Evolutionary conservation across 208 protist species (phyloP).

Genomic region (Trypanosomatidae sp.): DNA sequence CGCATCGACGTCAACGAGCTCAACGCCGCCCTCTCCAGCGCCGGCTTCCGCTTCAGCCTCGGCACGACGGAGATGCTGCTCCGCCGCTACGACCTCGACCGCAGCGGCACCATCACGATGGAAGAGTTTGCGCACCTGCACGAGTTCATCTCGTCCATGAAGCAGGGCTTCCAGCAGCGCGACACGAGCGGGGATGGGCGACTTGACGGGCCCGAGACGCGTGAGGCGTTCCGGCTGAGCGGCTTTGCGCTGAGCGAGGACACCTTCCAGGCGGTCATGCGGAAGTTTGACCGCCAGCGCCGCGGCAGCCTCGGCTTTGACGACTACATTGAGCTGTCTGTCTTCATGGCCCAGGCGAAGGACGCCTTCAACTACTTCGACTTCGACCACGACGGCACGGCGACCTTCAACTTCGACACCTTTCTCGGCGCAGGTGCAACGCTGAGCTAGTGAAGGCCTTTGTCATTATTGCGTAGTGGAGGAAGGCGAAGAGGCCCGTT

Average conservation of each 20-base stretch:
- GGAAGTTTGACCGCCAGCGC: conserved; percentile 77
- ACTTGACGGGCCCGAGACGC: conserved; percentile 69
- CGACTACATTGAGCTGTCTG: conserved; percentile 88
- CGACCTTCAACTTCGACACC: conserved; percentile 78
- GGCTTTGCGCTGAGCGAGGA: conserved; percentile 63
- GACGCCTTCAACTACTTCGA: conserved; percentile 79
- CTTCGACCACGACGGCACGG: conserved; percentile 56
- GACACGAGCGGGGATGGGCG: conserved; percentile 54
- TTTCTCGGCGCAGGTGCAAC: too few species aligned
- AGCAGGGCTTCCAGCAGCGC: conserved; percentile 60
- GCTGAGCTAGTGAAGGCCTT: too few species aligned
- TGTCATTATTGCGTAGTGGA: too few species aligned
- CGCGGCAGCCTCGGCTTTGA: conserved; percentile 79
- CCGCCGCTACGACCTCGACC: conserved; percentile 78
- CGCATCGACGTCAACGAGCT: conserved; percentile 76
- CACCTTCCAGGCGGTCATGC: conserved; percentile 85
- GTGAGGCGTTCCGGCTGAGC: conserved; percentile 44
- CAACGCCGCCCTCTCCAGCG: conserved; percentile 59
- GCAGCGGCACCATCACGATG: conserved; percentile 59
- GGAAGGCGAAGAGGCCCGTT: too few species aligned
- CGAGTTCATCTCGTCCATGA: conserved; percentile 74
- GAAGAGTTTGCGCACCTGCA: conserved; percentile 79
- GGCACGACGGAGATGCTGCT: conserved; percentile 80
- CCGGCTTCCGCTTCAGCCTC: conserved; percentile 65
- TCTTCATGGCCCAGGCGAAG: conserved; percentile 72